A percentile compares a stretch with the other conserved stretches of the same genome.
phyloP scores from a whole-genome alignment of 306 rosid species.

The Quercus berberidifolia region DNA sequence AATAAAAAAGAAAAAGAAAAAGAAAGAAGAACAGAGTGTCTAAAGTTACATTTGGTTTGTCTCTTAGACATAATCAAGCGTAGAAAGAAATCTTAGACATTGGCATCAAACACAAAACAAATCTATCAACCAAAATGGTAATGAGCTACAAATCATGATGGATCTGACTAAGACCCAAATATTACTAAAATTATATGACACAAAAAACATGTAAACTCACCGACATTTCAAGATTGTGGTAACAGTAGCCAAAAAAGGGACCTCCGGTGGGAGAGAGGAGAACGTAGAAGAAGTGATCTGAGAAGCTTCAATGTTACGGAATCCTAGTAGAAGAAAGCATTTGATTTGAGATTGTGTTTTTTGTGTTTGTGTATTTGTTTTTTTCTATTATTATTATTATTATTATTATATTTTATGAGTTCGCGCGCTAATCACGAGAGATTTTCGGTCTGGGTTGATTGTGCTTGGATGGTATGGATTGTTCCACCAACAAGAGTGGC shows the following conservation, averaged over 20 bases:
- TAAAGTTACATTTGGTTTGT: too few species aligned
- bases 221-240: slow-evolving; percentile 33
- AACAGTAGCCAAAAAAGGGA: neutral
- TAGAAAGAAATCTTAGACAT: neutral
- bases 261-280: neutral
- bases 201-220: slow-evolving; percentile 24
- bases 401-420: neutral
- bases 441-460: neutral
- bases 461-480: too few species aligned
- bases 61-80: too few species aligned
- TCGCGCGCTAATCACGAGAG: neutral
- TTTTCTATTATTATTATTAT: neutral
- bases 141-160: neutral
- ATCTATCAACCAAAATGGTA: neutral
- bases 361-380: too few species aligned
- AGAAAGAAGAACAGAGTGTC: too few species aligned
- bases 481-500: too few species aligned
- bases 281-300: neutral
- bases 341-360: neutral
- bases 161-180: neutral
- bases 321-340: neutral
- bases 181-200: neutral
- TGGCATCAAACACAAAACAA: neutral
- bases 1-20: too few species aligned
- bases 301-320: neutral